Evolutionary conservation across 257 asterid species (phyloP).

Genomic region (Lycium ferocissimum): DNA sequence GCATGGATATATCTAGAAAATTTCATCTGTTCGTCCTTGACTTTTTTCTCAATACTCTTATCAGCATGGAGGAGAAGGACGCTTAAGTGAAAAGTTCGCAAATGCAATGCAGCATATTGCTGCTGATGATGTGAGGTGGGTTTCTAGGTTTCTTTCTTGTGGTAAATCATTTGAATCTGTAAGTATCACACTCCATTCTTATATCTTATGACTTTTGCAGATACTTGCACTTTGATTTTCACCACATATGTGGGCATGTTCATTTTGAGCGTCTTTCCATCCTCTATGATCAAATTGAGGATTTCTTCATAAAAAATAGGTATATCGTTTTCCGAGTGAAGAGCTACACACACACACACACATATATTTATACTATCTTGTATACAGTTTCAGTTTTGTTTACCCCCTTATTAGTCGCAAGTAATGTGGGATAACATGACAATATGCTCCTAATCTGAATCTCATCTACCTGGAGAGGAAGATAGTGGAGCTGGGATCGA

Average conservation of each 20-base stretch:
- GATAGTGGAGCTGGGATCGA: not conserved
- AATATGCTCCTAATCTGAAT: not conserved
- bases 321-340: conserved; percentile 37
- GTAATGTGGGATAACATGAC: not conserved
- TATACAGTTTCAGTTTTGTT: not conserved
- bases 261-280: conserved; percentile 84
- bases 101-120: conserved; percentile 65
- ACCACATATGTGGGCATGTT: conserved; percentile 85
- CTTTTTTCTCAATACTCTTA: conserved; percentile 4
- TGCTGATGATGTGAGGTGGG: conserved; percentile 74
- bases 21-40: not conserved
- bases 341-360: not conserved
- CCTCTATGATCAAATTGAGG: conserved; percentile 78
- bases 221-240: conserved; percentile 95
- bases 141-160: conserved; percentile 2
- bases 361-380: conserved; percentile 5
- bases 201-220: conserved; percentile 50
- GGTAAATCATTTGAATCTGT: conserved; percentile 17
- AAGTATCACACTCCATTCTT: conserved; percentile 34
- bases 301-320: conserved; percentile 79
- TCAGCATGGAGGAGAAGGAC: conserved; percentile 94
- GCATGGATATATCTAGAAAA: not conserved
- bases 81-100: conserved; percentile 65
- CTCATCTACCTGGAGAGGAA: not conserved
- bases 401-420: not conserved